These are phyloP conservation scores for Asterionellopsis glacialis DNA, from an alignment of 108 stramenopile species.

Conservation along the genomic window DNA sequence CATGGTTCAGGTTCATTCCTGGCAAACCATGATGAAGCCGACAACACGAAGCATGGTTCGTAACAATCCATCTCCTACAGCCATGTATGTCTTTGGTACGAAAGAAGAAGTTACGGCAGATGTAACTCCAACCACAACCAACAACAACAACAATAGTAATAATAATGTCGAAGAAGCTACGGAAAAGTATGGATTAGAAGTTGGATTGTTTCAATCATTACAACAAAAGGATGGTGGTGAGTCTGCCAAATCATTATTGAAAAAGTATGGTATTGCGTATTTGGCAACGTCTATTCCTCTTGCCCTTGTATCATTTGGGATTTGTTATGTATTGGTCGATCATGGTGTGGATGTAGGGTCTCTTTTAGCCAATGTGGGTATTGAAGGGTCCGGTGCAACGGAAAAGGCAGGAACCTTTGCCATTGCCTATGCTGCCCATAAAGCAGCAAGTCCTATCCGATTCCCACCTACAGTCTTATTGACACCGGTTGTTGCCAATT, in stretches of 20 bases:
- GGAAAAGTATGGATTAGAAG: conserved; percentile 89
- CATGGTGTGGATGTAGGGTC: conserved; percentile 83
- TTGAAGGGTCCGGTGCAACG: conserved; percentile 39
- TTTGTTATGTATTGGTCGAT: conserved; percentile 87
- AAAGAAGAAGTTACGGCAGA: too few relatives aligned
- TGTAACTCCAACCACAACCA: too few relatives aligned
- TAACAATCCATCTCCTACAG: too few relatives aligned
- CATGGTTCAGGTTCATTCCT: too few relatives aligned
- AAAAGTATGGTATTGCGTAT: conserved; percentile 90
- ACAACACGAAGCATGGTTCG: too few relatives aligned
- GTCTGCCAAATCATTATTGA: conserved; percentile 82
- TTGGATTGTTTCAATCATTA: conserved; percentile 70
- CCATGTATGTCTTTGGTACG: too few relatives aligned
- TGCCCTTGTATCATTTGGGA: conserved; percentile 80
- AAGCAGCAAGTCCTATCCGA: conserved; percentile 94
- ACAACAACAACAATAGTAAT: neutral
- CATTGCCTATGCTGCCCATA: conserved; percentile 95
- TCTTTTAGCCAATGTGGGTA: conserved; percentile 80
- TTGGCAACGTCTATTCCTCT: conserved; percentile 92
- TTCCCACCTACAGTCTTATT: conserved; percentile 94
- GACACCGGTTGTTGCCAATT: conserved; percentile 92
- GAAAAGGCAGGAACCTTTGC: conserved; percentile 90
- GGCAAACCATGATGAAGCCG: too few relatives aligned
- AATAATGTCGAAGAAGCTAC: conserved; percentile 59
- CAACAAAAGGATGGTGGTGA: conserved; percentile 51